A percentile compares a stretch with the other conserved stretches of the same genome.
Conservation (phyloP, 2,329 filamentous ascomycete genomes). For the Claviceps digitariae region DNA sequence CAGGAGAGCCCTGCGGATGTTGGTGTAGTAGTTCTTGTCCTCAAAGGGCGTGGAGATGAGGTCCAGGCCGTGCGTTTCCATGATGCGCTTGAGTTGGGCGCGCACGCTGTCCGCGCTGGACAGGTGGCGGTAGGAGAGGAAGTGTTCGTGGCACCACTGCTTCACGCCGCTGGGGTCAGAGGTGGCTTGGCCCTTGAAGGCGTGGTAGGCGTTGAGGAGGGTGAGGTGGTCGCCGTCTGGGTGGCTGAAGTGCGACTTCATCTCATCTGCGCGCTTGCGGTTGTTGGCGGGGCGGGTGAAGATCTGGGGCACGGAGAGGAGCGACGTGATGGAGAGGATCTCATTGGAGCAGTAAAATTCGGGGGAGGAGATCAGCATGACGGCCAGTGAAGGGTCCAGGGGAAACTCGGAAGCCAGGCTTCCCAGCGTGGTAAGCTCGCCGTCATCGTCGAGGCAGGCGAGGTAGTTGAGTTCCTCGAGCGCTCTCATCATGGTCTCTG, state of each 20-base stretch:
- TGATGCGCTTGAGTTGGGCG: slow-evolving; percentile 81
- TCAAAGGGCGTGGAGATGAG: slow-evolving; percentile 81
- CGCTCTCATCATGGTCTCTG: slow-evolving; percentile 95
- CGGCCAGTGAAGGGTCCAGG: slow-evolving; percentile 81
- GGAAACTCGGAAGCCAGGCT: slow-evolving; percentile 88
- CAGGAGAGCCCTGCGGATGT: slow-evolving; percentile 84
- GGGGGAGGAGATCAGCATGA: slow-evolving; percentile 94
- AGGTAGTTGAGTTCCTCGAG: slow-evolving; percentile 96
- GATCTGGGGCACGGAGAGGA: slow-evolving; percentile 88
- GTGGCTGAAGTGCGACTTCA: slow-evolving; percentile 90
- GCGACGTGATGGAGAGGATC: slow-evolving; percentile 84
- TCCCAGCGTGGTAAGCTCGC: slow-evolving; percentile 77
- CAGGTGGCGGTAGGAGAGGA: slow-evolving; percentile 76
- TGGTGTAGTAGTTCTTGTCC: slow-evolving; percentile 95
- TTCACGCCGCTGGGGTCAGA: slow-evolving; percentile 54
- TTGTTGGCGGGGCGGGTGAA: slow-evolving; percentile 78
- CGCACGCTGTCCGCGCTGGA: slow-evolving; percentile 92
- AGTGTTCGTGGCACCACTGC: slow-evolving; percentile 96
- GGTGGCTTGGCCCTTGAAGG: slow-evolving; percentile 64
- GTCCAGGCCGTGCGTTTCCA: slow-evolving; percentile 82
- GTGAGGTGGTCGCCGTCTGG: slow-evolving; percentile 91
- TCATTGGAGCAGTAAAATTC: slow-evolving; percentile 99
- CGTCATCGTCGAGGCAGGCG: slow-evolving; percentile 90
- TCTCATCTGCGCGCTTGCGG: slow-evolving; percentile 87
- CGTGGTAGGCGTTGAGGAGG: slow-evolving; percentile 94